These are phyloP conservation scores for Phytophthora kernoviae DNA, from an alignment of 352 stramenopile species.

Conservation along the genomic window DNA sequence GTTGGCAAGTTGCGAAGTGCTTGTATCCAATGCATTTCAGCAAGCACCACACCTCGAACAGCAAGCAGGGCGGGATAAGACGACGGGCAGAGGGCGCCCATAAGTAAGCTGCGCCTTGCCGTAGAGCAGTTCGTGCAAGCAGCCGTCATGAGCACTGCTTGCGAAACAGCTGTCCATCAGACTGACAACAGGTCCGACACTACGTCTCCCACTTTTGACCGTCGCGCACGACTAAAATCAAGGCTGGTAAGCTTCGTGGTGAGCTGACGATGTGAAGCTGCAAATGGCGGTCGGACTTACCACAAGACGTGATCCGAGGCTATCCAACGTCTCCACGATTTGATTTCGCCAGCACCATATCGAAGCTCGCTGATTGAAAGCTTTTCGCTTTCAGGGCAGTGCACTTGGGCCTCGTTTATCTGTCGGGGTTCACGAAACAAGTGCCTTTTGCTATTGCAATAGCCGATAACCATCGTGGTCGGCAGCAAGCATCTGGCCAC, in stretches of 20 bases:
- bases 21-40: constrained; percentile 7
- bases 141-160: constrained; percentile 15
- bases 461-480: background rate
- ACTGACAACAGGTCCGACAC: background rate
- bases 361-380: no score
- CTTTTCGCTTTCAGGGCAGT: no score
- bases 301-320: constrained; percentile 13
- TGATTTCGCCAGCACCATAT: background rate
- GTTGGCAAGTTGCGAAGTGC: constrained; percentile 25
- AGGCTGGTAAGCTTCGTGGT: constrained; percentile 15
- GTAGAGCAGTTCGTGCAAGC: constrained; percentile 19
- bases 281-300: constrained; percentile 15
- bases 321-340: constrained; percentile 9
- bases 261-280: constrained; percentile 10
- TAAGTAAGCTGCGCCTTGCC: constrained; percentile 13
- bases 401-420: no score
- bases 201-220: background rate
- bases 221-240: constrained; percentile 3
- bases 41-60: constrained; percentile 13
- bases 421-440: no score
- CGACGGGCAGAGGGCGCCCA: constrained; percentile 19
- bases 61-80: constrained; percentile 30
- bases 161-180: constrained; percentile 25
- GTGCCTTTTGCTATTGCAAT: background rate
- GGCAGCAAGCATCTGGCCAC: background rate